These are phyloP conservation scores for Biancaea sappan DNA, from an alignment of 306 rosid genomes.

Conservation along the genomic window DNA sequence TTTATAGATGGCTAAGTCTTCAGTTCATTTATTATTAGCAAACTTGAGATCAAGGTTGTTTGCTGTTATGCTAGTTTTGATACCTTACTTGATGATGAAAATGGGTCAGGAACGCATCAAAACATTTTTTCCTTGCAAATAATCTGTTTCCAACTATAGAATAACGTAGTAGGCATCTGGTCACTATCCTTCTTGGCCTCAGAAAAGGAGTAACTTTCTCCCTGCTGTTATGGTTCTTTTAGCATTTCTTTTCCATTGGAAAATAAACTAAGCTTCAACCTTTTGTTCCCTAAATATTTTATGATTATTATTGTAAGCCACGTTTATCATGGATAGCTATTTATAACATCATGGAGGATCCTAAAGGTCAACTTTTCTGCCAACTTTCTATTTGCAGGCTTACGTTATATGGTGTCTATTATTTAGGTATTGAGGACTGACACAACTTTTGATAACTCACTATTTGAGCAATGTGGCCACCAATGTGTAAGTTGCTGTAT, in stretches of 20 bases:
- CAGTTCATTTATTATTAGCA: background rate
- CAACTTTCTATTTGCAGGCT: slow-evolving; percentile 75
- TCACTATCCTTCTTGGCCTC: background rate
- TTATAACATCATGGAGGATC: slow-evolving; percentile 6
- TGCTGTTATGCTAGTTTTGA: no score
- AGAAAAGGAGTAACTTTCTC: background rate
- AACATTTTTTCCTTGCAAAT: background rate
- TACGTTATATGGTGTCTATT: slow-evolving; percentile 59
- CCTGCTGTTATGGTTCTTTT: background rate
- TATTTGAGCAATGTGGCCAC: slow-evolving; percentile 42
- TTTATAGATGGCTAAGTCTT: background rate
- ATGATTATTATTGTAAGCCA: background rate
- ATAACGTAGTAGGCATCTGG: background rate
- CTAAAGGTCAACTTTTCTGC: slow-evolving; percentile 33
- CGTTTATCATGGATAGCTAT: slow-evolving; percentile 1
- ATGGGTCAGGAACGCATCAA: background rate
- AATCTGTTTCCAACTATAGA: background rate
- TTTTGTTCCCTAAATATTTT: background rate
- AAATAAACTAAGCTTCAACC: background rate
- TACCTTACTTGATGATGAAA: background rate
- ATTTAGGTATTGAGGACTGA: slow-evolving; percentile 59
- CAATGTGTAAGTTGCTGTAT: slow-evolving; percentile 45
- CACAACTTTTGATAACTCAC: slow-evolving; percentile 44
- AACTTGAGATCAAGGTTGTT: no score
- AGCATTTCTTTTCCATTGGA: background rate